phyloP scores from a whole-genome alignment of 129 eudicot species.

The Saussurea involucrata region DNA sequence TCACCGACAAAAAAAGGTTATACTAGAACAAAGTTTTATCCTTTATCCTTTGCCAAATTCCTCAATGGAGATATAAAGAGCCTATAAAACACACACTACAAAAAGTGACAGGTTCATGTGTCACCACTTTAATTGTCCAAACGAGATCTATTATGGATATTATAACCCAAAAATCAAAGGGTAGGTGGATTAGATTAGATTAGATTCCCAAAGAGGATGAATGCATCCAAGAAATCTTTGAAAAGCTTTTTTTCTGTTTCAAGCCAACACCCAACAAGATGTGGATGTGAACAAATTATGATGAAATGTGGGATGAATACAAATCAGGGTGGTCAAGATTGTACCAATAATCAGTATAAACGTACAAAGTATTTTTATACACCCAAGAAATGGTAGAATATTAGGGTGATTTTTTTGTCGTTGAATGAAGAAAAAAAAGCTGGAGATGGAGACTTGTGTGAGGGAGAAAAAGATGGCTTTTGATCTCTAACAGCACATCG shows the following conservation, averaged over 20 bases:
- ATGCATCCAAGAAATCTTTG: background rate
- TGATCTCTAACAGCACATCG: background rate
- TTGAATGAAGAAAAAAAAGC: background rate
- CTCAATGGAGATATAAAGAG: conserved; percentile 11
- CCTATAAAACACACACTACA: background rate
- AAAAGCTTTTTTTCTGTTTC: background rate
- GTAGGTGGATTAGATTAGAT: background rate
- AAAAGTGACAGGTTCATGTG: background rate
- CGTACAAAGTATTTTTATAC: background rate
- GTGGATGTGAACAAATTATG: background rate
- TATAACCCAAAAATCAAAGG: background rate
- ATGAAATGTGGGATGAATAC: conserved; percentile 1
- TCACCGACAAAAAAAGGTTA: background rate
- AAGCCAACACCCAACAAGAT: background rate
- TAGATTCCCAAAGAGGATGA: background rate
- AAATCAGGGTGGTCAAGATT: conserved; percentile 15
- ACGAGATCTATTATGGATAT: background rate
- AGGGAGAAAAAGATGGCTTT: conserved; percentile 10
- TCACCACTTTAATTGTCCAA: background rate
- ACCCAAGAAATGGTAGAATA: background rate
- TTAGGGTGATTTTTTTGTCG: conserved; percentile 19
- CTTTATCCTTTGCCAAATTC: background rate
- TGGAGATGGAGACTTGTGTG: conserved; percentile 12
- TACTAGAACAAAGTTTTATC: background rate
- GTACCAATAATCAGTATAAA: conserved; percentile 13